Evolutionary conservation across 2,329 filamentous ascomycete genomes (phyloP), one percentile per base, ranked within the genome.

Genomic region (Microdochium trichocladiopsis): DNA sequence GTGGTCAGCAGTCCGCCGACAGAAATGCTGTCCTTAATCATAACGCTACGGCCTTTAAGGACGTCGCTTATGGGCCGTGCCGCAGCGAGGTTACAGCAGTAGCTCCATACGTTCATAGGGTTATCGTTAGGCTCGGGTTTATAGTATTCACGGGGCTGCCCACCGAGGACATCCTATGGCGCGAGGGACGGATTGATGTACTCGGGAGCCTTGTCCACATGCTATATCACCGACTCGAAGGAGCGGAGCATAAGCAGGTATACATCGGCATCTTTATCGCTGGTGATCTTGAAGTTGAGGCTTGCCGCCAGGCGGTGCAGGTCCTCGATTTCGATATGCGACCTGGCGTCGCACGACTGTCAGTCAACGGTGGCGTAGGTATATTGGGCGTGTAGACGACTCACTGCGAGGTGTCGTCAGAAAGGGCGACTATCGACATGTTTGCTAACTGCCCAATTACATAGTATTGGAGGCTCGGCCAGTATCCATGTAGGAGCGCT

Each of bases 81-180:
- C n/a, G 55, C 55, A 16, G 51, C 52, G 47, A 69, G 52, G 25
- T 63, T 54, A 33, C 64, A 67, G 36, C 58, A 54, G 52, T 68
- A 64, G 24, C 64, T 66, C 67, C 67, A 69, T 1, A 63, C 67
- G 48, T 69, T 68, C 9, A 67, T 49, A 0, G 63, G 63, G 49
- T 68, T 68, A 11, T 64, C 59, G 9, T 57, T 48, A 14, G 28
- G 8, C 28, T 8, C 28, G 14, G 28, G 28, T 14, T 33, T 8
- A 33, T 33, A 14, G 28, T 58, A 67, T 1, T 47, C 47, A 16
- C 65, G 61, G 14, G 28, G 28, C 28, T 14, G 8, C 28, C 28
- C 28, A 33, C 28, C 28, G 43, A 31, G 25, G 53, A 47, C 22
- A n/a, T n/a, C n/a, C n/a, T 55, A 52, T 4, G 62, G 63, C 11